These are phyloP conservation scores for Citrus sp. DNA, from an alignment of 345 rosid genomes.

Conservation along the genomic window DNA sequence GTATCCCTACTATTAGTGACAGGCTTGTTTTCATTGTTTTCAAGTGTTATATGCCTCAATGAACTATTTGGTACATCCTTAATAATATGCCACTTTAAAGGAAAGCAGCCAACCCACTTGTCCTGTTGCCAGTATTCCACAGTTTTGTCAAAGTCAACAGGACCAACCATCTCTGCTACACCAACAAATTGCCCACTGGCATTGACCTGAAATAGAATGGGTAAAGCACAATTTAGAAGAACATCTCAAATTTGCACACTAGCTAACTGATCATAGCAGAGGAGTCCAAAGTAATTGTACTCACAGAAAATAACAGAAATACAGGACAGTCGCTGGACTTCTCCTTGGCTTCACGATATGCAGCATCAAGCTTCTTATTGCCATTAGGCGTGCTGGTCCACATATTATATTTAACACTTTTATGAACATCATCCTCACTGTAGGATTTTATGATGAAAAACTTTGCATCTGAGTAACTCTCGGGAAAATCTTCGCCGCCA, in stretches of 20 bases:
- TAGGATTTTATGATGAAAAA: conserved; percentile 75
- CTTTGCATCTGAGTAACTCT: conserved; percentile 46
- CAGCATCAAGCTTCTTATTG: conserved; percentile 71
- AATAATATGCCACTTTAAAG: conserved; percentile 77
- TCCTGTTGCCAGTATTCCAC: conserved; percentile 84
- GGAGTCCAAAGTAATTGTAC: conserved; percentile 18
- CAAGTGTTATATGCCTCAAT: conserved; percentile 63
- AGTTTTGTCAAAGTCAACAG: conserved; percentile 66
- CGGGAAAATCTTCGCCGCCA: conserved; percentile 52
- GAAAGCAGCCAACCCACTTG: conserved; percentile 80
- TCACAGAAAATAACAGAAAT: conserved; percentile 72
- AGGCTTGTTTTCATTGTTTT: conserved; percentile 71
- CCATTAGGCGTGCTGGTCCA: conserved; percentile 84
- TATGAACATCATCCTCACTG: conserved; percentile 87
- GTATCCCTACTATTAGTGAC: conserved; percentile 86
- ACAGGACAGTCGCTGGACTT: conserved; percentile 51
- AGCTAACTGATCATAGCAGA: background rate
- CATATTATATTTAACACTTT: conserved; percentile 66
- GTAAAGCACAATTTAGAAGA: background rate
- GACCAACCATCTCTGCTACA: conserved; percentile 71
- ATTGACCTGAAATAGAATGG: conserved; percentile 53
- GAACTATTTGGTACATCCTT: conserved; percentile 74
- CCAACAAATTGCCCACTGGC: conserved; percentile 89
- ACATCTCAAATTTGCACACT: background rate
- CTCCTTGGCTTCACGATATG: conserved; percentile 53